Conservation (phyloP, 2,329 filamentous ascomycete species). For the Geosmithia morbida region DNA sequence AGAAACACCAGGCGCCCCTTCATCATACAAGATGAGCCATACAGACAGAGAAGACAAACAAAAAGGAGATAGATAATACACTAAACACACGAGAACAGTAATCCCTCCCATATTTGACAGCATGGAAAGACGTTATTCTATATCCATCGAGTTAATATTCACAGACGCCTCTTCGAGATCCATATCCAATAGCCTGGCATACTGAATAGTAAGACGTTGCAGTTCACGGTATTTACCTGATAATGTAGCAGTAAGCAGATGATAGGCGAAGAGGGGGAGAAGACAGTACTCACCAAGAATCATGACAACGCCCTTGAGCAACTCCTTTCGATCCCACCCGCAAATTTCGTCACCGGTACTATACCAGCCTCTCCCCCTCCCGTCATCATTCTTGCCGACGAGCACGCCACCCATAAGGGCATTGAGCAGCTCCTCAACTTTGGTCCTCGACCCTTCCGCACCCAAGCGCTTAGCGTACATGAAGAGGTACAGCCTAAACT, state of each 20-base stretch:
- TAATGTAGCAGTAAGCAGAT: conserved; percentile 14
- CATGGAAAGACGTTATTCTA: conserved; percentile 12
- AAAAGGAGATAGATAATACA: background rate
- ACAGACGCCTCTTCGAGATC: conserved; percentile 29
- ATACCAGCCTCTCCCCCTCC: conserved; percentile 47
- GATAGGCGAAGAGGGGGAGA: too few species aligned
- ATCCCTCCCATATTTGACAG: conserved; percentile 3
- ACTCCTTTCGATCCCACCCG: conserved; percentile 77
- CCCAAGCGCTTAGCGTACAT: conserved; percentile 97
- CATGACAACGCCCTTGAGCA: conserved; percentile 82
- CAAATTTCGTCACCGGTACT: conserved; percentile 60
- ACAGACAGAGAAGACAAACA: background rate
- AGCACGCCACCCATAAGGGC: conserved; percentile 62
- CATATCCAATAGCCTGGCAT: conserved; percentile 67
- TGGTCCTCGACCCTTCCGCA: conserved; percentile 71
- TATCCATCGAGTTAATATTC: conserved; percentile 28
- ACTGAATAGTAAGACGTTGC: conserved; percentile 88
- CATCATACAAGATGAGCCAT: background rate
- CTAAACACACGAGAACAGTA: too few species aligned
- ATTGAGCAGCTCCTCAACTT: conserved; percentile 85
- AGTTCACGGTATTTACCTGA: conserved; percentile 89
- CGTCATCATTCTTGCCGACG: conserved; percentile 37
- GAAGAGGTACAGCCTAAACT: conserved; percentile 87
- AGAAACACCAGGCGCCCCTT: background rate
- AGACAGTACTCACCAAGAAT: conserved; percentile 59